A percentile compares a stretch with the other conserved stretches of the same genome.
Evolutionary conservation across 1,284 basidiomycete species (phyloP).

Genomic region (Ganoderma leucocontextum): DNA sequence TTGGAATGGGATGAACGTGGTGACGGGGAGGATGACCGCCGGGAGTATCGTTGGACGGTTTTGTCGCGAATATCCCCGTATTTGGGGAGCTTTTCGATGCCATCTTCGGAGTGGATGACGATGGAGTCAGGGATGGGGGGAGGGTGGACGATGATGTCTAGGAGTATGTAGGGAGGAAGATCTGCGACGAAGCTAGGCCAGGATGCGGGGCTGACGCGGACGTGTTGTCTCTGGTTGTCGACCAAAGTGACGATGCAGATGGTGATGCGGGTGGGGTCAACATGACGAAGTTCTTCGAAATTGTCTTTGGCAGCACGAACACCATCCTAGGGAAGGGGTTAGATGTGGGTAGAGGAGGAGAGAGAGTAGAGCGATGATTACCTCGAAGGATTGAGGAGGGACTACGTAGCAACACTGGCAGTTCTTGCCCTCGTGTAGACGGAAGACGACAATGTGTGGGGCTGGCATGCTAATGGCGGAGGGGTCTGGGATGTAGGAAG

Average conservation of each 20-base stretch:
- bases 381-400: background rate
- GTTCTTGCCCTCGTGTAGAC: background rate
- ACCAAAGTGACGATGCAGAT: slow-evolving; percentile 52
- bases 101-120: slow-evolving; percentile 20
- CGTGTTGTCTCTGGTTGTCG: slow-evolving; percentile 42
- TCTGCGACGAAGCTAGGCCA: slow-evolving; percentile 57
- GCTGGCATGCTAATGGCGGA: background rate
- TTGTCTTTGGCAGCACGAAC: slow-evolving; percentile 58
- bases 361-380: background rate
- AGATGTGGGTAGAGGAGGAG: background rate
- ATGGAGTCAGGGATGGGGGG: slow-evolving; percentile 19
- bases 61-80: slow-evolving; percentile 26
- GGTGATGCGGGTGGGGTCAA: slow-evolving; percentile 52
- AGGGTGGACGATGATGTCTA: slow-evolving; percentile 53
- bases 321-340: slow-evolving; percentile 54
- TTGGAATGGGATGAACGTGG: background rate
- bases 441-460: background rate
- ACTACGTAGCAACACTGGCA: background rate
- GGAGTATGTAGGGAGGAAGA: slow-evolving; percentile 60
- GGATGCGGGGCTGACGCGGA: slow-evolving; percentile 64
- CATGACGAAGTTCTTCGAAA: slow-evolving; percentile 53
- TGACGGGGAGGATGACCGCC: slow-evolving; percentile 20
- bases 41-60: background rate
- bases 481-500: no score
- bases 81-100: slow-evolving; percentile 24